Evolutionary conservation across 2,329 filamentous ascomycete species (phyloP), one percentile per base, ranked within the genome.

Genomic region (Fusarium sp.): DNA sequence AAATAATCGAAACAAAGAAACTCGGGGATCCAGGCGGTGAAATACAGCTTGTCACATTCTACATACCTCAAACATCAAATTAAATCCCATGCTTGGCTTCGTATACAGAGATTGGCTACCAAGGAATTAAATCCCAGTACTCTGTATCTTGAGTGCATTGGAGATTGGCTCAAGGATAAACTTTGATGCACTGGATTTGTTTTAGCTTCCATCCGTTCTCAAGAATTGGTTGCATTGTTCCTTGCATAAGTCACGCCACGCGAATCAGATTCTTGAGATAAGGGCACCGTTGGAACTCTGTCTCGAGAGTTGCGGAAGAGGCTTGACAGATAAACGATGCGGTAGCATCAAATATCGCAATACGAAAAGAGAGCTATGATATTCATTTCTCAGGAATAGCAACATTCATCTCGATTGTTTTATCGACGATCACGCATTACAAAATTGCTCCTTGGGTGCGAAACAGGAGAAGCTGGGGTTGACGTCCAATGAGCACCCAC

Each of bases 371-470:
- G 49, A 23, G 32, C n/a, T n/a, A 67, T 32, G 9, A 42, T 52
- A 23, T 28, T 50, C 61, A 61, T 70, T 44, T 32, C 49, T 49
- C 30, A 42, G 35, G 42, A 59, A 62, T 52, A 56, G 47, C 42
- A 57, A 57, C 64, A 62, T 54, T 65, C 53, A 71, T 72, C 43
- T 65, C 58, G 50, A 62, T 73, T 74, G 61, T 67, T 64, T 68
- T 64, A 72, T 66, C 60, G 64, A 60, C 53, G 56, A 72, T 72
- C 63, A 66, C 60, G 54, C 56, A 75, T 72, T 72, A 64, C 61
- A 72, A 77, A 70, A 75, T 77, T 76, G 64, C 67, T 59, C 23
- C 56, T 62, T 61, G 63, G 67, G 74, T 67, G 63, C 68, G 74
- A 78, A 69, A 72, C 73, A 77, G 75, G 73, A 60, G 66, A 69